These are phyloP conservation scores for Vairimorpha necatrix DNA, from an alignment of 371 early-diverging fungal species.

Conservation along the genomic window DNA sequence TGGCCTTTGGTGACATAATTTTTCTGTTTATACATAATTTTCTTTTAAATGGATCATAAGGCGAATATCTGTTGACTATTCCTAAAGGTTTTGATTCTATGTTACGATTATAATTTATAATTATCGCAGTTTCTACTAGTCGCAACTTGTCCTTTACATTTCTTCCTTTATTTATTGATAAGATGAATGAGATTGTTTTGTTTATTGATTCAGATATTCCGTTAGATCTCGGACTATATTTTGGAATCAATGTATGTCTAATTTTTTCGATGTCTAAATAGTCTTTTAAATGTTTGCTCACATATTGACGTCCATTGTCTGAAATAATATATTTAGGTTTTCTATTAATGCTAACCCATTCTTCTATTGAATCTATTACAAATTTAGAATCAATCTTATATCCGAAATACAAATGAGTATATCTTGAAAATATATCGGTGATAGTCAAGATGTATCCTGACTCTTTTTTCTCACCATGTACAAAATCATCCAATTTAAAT, in stretches of 20 bases:
- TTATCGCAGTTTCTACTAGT: background rate
- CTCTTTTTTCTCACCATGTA: background rate
- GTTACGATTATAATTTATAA: background rate
- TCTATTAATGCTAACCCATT: background rate
- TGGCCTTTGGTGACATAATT: too few relatives aligned
- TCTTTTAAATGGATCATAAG: background rate
- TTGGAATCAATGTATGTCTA: background rate
- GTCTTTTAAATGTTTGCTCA: conserved; percentile 10
- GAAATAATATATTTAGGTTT: conserved; percentile 2
- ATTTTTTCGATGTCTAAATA: conserved; percentile 1
- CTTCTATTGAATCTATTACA: background rate
- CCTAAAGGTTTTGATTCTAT: background rate
- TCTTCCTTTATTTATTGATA: background rate
- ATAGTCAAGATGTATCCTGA: conserved; percentile 5
- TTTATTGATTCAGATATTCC: conserved; percentile 2
- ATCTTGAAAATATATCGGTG: conserved; percentile 18
- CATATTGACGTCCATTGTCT: conserved; percentile 26
- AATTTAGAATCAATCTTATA: background rate
- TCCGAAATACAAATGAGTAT: background rate
- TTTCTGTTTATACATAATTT: background rate
- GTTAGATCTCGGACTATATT: background rate
- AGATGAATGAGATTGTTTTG: background rate
- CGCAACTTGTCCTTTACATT: background rate
- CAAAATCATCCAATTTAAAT: background rate
- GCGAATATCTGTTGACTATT: background rate